A percentile compares a stretch with the other conserved stretches of the same genome.
Conservation (phyloP, 1,284 basidiomycete genomes). For the Ceratorhiza oryzae-sativae region DNA sequence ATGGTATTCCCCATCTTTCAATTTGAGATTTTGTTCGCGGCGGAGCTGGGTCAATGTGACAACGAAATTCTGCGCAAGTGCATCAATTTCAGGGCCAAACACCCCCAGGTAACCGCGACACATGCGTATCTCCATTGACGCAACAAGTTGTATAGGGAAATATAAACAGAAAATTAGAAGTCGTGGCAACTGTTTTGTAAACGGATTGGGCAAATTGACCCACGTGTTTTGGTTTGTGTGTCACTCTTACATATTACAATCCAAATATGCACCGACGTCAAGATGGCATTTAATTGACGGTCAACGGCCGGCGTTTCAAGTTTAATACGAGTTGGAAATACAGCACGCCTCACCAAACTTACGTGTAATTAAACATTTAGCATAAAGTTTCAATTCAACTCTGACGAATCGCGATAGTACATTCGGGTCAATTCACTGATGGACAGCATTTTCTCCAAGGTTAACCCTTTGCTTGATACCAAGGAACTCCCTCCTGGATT, state of each 20-base stretch:
- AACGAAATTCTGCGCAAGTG: not conserved
- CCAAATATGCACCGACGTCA: slow-evolving; percentile 14
- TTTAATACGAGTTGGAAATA: too few relatives aligned
- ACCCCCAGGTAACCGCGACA: slow-evolving; percentile 29
- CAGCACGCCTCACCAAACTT: too few relatives aligned
- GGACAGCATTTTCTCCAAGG: slow-evolving; percentile 9
- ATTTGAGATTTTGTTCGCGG: not conserved
- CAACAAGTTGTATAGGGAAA: not conserved
- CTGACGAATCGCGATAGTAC: not conserved
- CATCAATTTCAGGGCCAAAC: slow-evolving; percentile 30
- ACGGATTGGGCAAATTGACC: slow-evolving; percentile 1
- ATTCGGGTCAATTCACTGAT: not conserved
- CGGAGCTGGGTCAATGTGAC: not conserved
- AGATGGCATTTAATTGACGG: not conserved
- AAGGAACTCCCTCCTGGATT: slow-evolving; percentile 58
- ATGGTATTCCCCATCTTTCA: slow-evolving; percentile 29
- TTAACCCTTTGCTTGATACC: slow-evolving; percentile 41
- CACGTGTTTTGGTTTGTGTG: slow-evolving; percentile 11
- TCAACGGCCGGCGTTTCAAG: not conserved
- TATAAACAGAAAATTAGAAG: not conserved
- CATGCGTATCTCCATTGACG: slow-evolving; percentile 12
- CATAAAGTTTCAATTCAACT: not conserved
- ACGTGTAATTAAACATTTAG: too few relatives aligned
- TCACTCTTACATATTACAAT: slow-evolving; percentile 14
- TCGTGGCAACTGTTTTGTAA: not conserved